A percentile compares a stretch with the other conserved stretches of the same genome.
Conservation (phyloP, 2,329 filamentous ascomycete species). For the Aspergillus sp. region DNA sequence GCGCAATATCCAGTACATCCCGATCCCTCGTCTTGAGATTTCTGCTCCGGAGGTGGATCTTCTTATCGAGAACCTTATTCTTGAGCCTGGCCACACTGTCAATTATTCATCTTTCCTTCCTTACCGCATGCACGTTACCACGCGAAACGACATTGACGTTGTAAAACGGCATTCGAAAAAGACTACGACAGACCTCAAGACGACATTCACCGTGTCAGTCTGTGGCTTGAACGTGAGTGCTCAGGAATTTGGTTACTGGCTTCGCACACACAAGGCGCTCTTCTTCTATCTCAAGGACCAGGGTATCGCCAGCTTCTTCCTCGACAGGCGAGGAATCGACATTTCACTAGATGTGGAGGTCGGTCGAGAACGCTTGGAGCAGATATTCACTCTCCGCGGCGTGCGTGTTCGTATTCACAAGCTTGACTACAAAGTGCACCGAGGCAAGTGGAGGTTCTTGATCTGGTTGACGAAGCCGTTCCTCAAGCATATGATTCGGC, state of each 20-base stretch:
- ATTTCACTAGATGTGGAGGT: conserved; percentile 84
- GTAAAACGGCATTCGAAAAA: conserved; percentile 72
- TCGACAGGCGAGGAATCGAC: conserved; percentile 87
- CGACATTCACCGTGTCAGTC: conserved; percentile 75
- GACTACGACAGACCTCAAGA: conserved; percentile 70
- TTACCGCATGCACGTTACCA: conserved; percentile 78
- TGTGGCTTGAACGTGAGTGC: conserved; percentile 83
- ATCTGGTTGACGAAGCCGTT: conserved; percentile 85
- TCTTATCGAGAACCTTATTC: conserved; percentile 84
- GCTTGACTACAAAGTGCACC: conserved; percentile 74
- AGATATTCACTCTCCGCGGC: conserved; percentile 75
- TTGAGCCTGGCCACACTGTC: conserved; percentile 83
- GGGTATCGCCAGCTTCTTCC: conserved; percentile 81
- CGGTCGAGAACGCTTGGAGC: conserved; percentile 74
- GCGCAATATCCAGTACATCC: conserved; percentile 79
- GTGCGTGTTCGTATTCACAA: conserved; percentile 86
- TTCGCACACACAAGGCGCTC: conserved; percentile 73
- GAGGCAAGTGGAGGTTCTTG: conserved; percentile 74
- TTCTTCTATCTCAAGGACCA: conserved; percentile 76
- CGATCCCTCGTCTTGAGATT: conserved; percentile 88
- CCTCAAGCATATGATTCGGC: conserved; percentile 77
- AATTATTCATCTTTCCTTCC: conserved; percentile 89
- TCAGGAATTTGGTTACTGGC: conserved; percentile 87
- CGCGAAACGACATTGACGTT: conserved; percentile 84
- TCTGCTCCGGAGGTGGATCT: conserved; percentile 83